Evolutionary conservation across 345 rosid species (phyloP), one percentile per base, ranked within the genome.

Genomic region (Salix udensis): DNA sequence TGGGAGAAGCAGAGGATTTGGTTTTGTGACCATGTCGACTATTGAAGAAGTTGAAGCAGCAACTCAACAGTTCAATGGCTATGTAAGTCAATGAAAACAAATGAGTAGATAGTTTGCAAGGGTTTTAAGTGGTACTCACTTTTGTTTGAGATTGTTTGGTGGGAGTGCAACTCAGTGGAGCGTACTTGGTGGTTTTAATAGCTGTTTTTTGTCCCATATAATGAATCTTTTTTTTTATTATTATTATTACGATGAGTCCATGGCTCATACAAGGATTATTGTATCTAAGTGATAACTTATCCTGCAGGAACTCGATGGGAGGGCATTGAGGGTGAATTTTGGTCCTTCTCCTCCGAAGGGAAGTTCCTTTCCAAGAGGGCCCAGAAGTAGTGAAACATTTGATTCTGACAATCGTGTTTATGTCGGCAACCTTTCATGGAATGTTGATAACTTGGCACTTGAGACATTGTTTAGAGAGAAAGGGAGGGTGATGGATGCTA

Each of bases 1-100:
- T 61, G 98, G 99, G 44, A 83, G 99, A 83, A 96, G 98, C 88
- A 88, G 99, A 77, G 99, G 99, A 64, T 96, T 96, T 76, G 99
- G 92, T 52, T 96, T 96, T 73, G 99, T 96, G 82, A 96, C 98
- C 68, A 96, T 96, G 99, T 90, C 97, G 1, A 74, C 88, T 10
- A 58, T 14, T 8, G 85, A 91, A 82, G 98, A 93, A 84, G 98
- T 84, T 82, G 86, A 90, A 84, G 87, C 91, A 23, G 98, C 97
- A 73, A 90, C 82, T 60, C 87, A 87, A 80, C 97, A 90, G 77
- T 89, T 96, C 84, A 91, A 93, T 88, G 98, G 97, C 83, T 96
- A 91, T 86, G 98, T 96, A 85, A 83, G 97, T 82, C 39, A 68
- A 31, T 30, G 31, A 1, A 55, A 55, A n/a, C 26, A n/a, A 11